Conservation (phyloP, 179 eudicot genomes). For the Pouteria campechiana region DNA sequence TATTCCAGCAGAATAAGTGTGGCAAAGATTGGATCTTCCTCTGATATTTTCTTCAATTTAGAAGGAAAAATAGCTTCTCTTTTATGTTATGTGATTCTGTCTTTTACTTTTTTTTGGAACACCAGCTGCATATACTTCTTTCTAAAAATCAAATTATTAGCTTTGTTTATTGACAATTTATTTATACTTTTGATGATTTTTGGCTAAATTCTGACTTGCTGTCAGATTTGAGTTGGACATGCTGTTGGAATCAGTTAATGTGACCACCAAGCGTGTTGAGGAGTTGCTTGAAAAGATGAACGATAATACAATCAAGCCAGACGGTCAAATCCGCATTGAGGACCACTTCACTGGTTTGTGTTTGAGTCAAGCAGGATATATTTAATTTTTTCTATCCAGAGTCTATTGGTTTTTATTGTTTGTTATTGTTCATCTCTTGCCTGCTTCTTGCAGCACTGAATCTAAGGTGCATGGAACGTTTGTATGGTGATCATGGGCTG, state of each 20-base stretch:
- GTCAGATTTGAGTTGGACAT: slow-evolving; percentile 93
- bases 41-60: too few species aligned
- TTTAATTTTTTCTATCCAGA: too few species aligned
- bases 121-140: too few species aligned
- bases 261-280: slow-evolving; percentile 68
- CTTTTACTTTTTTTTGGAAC: too few species aligned
- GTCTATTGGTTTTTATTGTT: background rate
- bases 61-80: too few species aligned
- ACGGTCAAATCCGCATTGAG: slow-evolving; percentile 43
- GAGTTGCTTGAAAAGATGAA: slow-evolving; percentile 53
- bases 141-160: too few species aligned
- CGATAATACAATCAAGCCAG: slow-evolving; percentile 28
- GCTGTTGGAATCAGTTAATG: slow-evolving; percentile 85
- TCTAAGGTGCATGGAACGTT: slow-evolving; percentile 81
- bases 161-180: too few species aligned
- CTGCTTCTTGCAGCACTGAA: slow-evolving; percentile 42
- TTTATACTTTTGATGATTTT: slow-evolving; percentile 14
- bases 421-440: background rate
- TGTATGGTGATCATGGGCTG: slow-evolving; percentile 83
- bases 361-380: background rate
- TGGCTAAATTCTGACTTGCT: slow-evolving; percentile 94
- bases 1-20: too few species aligned
- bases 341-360: slow-evolving; percentile 60
- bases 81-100: too few species aligned
- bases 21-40: too few species aligned